phyloP scores from a whole-genome alignment of 805 yeast genomes.

The Barnettozyma siamensis region DNA sequence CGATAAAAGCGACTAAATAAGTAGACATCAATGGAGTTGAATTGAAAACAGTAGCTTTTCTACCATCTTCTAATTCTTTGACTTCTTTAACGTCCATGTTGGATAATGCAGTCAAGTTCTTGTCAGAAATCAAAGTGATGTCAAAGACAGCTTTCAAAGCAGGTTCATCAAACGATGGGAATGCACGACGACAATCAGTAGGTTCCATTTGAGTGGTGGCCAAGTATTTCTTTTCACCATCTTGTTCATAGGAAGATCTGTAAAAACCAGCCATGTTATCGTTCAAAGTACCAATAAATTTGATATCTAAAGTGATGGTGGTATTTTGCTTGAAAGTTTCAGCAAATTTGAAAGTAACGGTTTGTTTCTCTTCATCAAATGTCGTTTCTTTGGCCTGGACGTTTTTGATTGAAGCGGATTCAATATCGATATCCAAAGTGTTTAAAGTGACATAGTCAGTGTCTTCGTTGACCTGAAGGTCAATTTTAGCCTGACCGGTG shows the following conservation, averaged over 20 bases:
- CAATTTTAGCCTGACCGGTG: slow-evolving; percentile 49
- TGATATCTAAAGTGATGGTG: slow-evolving; percentile 40
- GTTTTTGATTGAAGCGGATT: slow-evolving; percentile 36
- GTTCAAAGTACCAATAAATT: slow-evolving; percentile 59
- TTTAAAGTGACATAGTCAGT: slow-evolving; percentile 49
- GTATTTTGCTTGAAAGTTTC: slow-evolving; percentile 34
- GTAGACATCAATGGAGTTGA: slow-evolving; percentile 82
- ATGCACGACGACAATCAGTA: slow-evolving; percentile 80
- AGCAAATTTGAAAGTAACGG: slow-evolving; percentile 53
- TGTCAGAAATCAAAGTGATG: slow-evolving; percentile 52
- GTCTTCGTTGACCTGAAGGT: slow-evolving; percentile 44
- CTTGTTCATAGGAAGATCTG: slow-evolving; percentile 57
- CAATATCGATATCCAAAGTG: slow-evolving; percentile 58
- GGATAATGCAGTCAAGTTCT: slow-evolving; percentile 53
- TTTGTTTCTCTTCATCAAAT: slow-evolving; percentile 52
- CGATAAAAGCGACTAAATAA: slow-evolving; percentile 78
- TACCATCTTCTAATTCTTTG: slow-evolving; percentile 34
- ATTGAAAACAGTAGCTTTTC: slow-evolving; percentile 56
- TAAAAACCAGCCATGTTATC: slow-evolving; percentile 83
- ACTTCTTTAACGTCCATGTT: slow-evolving; percentile 62
- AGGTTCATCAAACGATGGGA: slow-evolving; percentile 85
- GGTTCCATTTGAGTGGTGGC: slow-evolving; percentile 87
- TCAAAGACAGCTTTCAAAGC: slow-evolving; percentile 70
- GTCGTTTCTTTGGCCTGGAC: slow-evolving; percentile 33
- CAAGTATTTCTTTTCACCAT: slow-evolving; percentile 63